A percentile compares a stretch with the other conserved stretches of the same genome.
Evolutionary conservation across 768 basidiomycete genomes (phyloP).

Genomic region (Agaricus blazei): DNA sequence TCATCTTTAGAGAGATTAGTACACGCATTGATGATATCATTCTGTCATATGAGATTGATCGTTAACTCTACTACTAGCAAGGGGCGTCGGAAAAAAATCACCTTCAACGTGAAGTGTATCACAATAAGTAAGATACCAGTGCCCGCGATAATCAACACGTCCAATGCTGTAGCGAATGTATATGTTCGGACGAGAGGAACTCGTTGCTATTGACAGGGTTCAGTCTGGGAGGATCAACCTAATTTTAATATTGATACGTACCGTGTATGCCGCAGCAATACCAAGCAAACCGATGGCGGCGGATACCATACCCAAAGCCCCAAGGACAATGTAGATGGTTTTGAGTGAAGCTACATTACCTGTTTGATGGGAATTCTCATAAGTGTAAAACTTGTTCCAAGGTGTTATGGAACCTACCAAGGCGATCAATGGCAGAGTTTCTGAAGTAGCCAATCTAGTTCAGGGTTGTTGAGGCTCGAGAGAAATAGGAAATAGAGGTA

Average conservation of each 20-base stretch:
- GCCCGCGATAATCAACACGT: conserved; percentile 43
- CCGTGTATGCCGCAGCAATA: conserved; percentile 41
- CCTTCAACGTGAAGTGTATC: conserved; percentile 68
- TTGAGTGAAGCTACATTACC: conserved; percentile 42
- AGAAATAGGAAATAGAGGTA: conserved; percentile 1
- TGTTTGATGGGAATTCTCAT: conserved; percentile 5
- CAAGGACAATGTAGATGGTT: conserved; percentile 54
- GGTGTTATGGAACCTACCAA: conserved; percentile 33
- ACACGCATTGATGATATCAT: conserved; percentile 56
- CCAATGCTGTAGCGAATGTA: conserved; percentile 43
- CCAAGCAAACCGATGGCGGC: conserved; percentile 56
- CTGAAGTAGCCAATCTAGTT: conserved; percentile 59
- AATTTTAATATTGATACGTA: conserved; percentile 26
- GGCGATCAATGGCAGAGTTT: conserved; percentile 40
- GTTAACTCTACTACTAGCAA: not conserved
- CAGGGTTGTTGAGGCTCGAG: not conserved
- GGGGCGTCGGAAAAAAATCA: conserved; percentile 11
- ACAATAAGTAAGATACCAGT: conserved; percentile 52
- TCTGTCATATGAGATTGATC: conserved; percentile 27
- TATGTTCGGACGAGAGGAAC: conserved; percentile 48
- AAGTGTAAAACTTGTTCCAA: not conserved
- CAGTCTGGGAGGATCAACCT: not conserved
- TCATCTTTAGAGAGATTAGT: conserved; percentile 28
- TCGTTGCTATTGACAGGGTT: conserved; percentile 43
- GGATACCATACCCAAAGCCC: conserved; percentile 47